phyloP scores from a whole-genome alignment of 345 rosid genomes.

The Heritiera littoralis region DNA sequence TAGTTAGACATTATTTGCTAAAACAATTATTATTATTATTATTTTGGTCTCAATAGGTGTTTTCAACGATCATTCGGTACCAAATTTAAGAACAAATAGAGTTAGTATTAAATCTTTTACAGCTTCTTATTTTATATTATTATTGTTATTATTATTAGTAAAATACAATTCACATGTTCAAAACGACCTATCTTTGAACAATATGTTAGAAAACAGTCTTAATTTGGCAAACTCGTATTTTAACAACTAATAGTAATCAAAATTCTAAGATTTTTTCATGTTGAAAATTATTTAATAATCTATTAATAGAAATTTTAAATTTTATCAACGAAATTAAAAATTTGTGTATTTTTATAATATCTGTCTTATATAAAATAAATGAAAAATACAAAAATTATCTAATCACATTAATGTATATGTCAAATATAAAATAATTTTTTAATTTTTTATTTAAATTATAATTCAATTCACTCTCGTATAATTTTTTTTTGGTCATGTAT shows the following conservation, averaged over 20 bases:
- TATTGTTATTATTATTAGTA: neutral
- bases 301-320: too few relatives aligned
- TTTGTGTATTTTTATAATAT: too few relatives aligned
- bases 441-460: too few relatives aligned
- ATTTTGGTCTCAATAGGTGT: neutral
- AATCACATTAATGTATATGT: too few relatives aligned
- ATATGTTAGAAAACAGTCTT: neutral
- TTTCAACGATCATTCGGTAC: constrained; percentile 7
- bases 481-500: too few relatives aligned
- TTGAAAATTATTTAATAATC: too few relatives aligned
- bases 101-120: neutral
- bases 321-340: too few relatives aligned
- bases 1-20: neutral
- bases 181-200: neutral
- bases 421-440: too few relatives aligned
- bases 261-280: too few relatives aligned
- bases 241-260: neutral
- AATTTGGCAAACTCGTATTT: neutral
- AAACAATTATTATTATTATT: neutral
- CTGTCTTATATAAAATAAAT: too few relatives aligned
- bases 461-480: too few relatives aligned
- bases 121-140: neutral
- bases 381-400: too few relatives aligned
- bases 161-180: neutral
- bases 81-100: constrained; percentile 3